phyloP scores from a whole-genome alignment of 192 early-diverging fungal species.

The Gamsiella multidivaricata region DNA sequence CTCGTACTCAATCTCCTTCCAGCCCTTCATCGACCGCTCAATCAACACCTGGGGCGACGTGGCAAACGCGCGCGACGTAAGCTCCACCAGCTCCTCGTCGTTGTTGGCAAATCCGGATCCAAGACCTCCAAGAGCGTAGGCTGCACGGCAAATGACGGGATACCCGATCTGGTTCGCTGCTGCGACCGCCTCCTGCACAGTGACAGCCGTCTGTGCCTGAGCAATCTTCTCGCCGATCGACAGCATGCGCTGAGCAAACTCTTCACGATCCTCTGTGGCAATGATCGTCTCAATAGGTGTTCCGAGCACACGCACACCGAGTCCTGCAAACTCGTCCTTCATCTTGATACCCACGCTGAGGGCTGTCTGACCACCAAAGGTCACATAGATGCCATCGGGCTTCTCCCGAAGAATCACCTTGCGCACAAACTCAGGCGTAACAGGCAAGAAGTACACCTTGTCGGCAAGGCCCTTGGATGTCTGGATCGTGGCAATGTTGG shows the following conservation, averaged over 20 bases:
- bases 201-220: constrained; percentile 83
- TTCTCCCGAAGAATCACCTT: constrained; percentile 96
- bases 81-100: constrained; percentile 80
- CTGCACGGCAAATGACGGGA: constrained; percentile 96
- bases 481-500: constrained; percentile 99
- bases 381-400: constrained; percentile 98
- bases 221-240: constrained; percentile 95
- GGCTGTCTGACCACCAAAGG: constrained; percentile 99
- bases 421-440: constrained; percentile 93
- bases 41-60: constrained; percentile 94
- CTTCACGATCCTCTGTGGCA: constrained; percentile 96
- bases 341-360: constrained; percentile 96
- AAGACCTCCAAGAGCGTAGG: constrained; percentile 95
- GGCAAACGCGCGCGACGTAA: constrained; percentile 91
- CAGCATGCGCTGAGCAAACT: constrained; percentile 84
- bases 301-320: constrained; percentile 94
- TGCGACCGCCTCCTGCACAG: constrained; percentile 84
- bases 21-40: constrained; percentile 98
- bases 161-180: constrained; percentile 93
- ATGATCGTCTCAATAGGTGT: constrained; percentile 96
- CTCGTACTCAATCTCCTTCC: constrained; percentile 99
- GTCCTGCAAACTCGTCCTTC: constrained; percentile 88
- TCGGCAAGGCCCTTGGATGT: constrained; percentile 97
- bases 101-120: constrained; percentile 97
- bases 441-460: constrained; percentile 97